phyloP scores from a whole-genome alignment of 768 basidiomycete genomes.

The Rhodosporidiobolus sp. region DNA sequence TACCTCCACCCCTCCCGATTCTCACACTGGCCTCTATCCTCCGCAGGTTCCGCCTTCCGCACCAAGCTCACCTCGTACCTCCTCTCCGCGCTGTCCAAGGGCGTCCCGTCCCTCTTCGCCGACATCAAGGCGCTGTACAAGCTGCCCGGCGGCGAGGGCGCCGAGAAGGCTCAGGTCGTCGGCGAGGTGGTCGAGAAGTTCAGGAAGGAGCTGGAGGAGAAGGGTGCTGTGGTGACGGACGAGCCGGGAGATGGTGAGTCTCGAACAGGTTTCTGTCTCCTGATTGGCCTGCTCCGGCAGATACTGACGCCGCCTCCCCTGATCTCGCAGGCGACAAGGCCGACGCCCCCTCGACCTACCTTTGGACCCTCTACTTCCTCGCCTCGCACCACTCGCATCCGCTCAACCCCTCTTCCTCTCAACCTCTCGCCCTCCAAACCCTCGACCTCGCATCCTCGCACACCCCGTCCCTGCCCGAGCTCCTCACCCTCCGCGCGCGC shows the following conservation, averaged over 20 bases:
- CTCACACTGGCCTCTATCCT: neutral
- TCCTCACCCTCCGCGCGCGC: constrained; percentile 75
- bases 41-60: constrained; percentile 66
- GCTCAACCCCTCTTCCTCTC: constrained; percentile 40
- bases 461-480: constrained; percentile 89
- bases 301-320: too few relatives aligned
- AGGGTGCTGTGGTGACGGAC: constrained; percentile 38
- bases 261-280: too few relatives aligned
- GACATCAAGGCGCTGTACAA: constrained; percentile 82
- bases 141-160: constrained; percentile 48
- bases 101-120: constrained; percentile 87
- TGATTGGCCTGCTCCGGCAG: neutral
- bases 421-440: constrained; percentile 58
- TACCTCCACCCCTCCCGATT: neutral
- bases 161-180: constrained; percentile 64
- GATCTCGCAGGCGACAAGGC: constrained; percentile 39
- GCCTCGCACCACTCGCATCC: constrained; percentile 62
- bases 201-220: constrained; percentile 23
- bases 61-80: constrained; percentile 66
- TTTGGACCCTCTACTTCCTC: constrained; percentile 95
- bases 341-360: constrained; percentile 72
- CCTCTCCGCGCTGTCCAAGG: constrained; percentile 66
- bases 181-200: constrained; percentile 62
- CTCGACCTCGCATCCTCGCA: constrained; percentile 69
- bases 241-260: constrained; percentile 7